These are phyloP conservation scores for Rhodamnia argentea DNA, from an alignment of 345 rosid genomes.

Conservation along the genomic window DNA sequence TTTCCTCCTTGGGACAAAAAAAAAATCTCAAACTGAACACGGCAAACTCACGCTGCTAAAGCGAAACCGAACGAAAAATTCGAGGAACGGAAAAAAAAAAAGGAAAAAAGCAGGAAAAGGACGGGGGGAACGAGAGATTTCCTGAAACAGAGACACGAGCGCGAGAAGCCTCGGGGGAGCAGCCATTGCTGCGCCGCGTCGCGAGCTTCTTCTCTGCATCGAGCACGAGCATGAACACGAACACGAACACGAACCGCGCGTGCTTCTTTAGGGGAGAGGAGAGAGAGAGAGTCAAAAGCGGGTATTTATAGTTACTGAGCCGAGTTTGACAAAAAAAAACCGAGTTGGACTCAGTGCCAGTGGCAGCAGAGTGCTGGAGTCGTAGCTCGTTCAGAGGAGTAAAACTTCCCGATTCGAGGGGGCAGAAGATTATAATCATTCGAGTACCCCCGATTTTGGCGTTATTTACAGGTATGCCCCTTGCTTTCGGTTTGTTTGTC, in stretches of 20 bases:
- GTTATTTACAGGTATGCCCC: slow-evolving; percentile 27
- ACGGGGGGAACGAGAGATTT: neutral
- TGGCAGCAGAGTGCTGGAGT: neutral
- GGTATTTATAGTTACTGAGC: slow-evolving; percentile 22
- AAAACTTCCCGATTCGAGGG: neutral
- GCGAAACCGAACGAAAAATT: neutral
- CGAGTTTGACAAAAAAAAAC: too few relatives aligned
- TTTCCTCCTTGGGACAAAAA: too few relatives aligned
- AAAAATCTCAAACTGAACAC: neutral
- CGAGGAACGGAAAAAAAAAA: neutral
- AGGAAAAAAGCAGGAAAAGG: neutral
- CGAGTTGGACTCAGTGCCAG: neutral
- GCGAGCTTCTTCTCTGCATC: neutral
- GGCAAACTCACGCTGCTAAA: neutral
- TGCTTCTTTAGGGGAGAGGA: neutral
- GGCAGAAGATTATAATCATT: neutral
- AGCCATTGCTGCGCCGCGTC: neutral
- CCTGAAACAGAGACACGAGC: slow-evolving; percentile 26
- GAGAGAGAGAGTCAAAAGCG: neutral
- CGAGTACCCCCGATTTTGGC: neutral
- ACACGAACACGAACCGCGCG: neutral
- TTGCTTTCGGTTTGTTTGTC: slow-evolving; percentile 18
- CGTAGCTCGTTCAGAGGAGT: neutral
- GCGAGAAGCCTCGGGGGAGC: slow-evolving; percentile 12
- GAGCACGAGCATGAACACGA: neutral